A percentile compares a stretch with the other conserved stretches of the same genome.
These are phyloP conservation scores for Yarrowia bubula DNA, from an alignment of 805 yeast species.

Conservation along the genomic window DNA sequence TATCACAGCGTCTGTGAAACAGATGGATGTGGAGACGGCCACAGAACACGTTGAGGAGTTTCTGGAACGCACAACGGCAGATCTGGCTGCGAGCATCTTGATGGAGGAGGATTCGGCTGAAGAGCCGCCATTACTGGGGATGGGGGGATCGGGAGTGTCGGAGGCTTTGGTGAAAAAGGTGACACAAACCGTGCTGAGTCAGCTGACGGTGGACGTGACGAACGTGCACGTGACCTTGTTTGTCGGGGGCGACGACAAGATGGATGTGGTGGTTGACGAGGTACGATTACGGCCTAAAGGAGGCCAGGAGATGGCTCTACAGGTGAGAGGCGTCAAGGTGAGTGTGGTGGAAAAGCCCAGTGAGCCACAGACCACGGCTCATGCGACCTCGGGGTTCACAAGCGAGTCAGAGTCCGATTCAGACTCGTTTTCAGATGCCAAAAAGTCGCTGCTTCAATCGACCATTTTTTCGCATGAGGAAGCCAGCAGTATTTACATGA, in stretches of 20 bases:
- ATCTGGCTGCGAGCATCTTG: constrained; percentile 17
- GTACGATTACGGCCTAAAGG: constrained; percentile 33
- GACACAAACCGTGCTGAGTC: constrained; percentile 1
- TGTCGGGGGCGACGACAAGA: constrained; percentile 19
- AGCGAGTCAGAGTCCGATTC: constrained; percentile 26
- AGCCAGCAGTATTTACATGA: constrained; percentile 74
- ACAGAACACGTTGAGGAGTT: constrained; percentile 32
- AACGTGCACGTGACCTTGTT: background rate
- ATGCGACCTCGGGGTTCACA: background rate
- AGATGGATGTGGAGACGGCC: constrained; percentile 38
- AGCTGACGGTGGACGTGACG: background rate
- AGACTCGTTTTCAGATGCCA: constrained; percentile 31
- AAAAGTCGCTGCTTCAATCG: constrained; percentile 42
- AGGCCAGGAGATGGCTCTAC: background rate
- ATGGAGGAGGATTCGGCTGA: background rate
- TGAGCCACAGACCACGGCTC: background rate
- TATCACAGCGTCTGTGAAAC: constrained; percentile 41
- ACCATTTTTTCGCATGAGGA: constrained; percentile 66
- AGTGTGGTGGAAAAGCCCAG: background rate
- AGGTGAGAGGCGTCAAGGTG: constrained; percentile 1
- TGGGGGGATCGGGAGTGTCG: background rate
- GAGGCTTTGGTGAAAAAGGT: constrained; percentile 2
- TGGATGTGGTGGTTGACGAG: constrained; percentile 29
- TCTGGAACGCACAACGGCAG: constrained; percentile 16
- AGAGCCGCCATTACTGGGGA: constrained; percentile 7